Base-by-base conservation (phyloP, 1,284 basidiomycete species). In the Kalmanozyma brasiliensis region DNA sequence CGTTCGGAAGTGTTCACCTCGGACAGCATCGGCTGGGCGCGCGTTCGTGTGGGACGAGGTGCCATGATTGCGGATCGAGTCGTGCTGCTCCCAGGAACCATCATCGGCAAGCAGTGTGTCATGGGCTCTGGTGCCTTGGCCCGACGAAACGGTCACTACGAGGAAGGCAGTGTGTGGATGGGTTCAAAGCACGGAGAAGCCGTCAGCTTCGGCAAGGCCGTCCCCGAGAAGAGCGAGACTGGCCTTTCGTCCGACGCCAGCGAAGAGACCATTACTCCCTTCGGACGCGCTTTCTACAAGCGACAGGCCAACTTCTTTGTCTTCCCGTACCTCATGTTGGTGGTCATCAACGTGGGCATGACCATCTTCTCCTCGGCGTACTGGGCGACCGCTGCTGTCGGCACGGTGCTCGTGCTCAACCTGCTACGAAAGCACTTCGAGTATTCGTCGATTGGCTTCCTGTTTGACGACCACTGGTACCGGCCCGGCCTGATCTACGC, bases 1-100 rank as follows among this genome's bases (percentile, higher is more conserved):
- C 77, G 80, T 35, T 82, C 80, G 4, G 80, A 82, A 45, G 73
- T 82, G 19, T 78, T 80, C 43, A 82, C 80, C 1, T 80, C 79
- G 49, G 80, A 82, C 71, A 76, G 73, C 57, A 82, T 82, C 47
- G 79, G 80, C 42, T 79, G 78, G 66, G 79, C 79, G n/a, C 74
- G 76, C 19, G 73, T 82, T 10, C 76, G 79, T 20, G 74, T 82
- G 4, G 78, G 78, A 33, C 76, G 79, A 30, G 79, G 80, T 17
- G 80, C 80, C 26, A 82, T 82, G 80, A 80, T 82, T 66, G 80
- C 80, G 35, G 80, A 82, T 49, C 77, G 80, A 45, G 80, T 82
- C 20, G 79, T 81, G 30, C 47, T 82, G 16, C 60, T 82, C 11
- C 80, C 80, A 7, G 80, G 80, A 33, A 75, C 73, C n/a, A 77